Percentiles rank a stretch among this genome's conserved stretches.
Evolutionary conservation across 2,329 filamentous ascomycete genomes (phyloP).

Genomic region (Mariannaea elegans): DNA sequence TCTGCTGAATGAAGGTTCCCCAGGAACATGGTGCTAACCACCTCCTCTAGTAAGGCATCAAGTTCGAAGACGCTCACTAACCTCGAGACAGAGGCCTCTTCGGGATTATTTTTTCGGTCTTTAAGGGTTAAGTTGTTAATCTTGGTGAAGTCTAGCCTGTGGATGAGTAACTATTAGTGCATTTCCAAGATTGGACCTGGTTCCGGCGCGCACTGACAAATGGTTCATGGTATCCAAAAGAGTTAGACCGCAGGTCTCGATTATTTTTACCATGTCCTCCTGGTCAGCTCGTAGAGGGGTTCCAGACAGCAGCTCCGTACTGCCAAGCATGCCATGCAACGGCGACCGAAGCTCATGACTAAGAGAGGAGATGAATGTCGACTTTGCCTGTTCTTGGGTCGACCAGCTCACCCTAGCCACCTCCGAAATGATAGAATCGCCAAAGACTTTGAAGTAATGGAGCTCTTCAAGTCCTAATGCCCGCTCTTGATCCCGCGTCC

Average conservation of each 20-base stretch:
- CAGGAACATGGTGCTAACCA: too few species aligned
- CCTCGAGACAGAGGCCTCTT: too few species aligned
- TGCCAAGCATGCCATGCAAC: conserved; percentile 67
- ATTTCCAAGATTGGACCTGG: too few species aligned
- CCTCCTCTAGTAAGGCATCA: conserved; percentile 1
- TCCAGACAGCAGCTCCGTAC: conserved; percentile 62
- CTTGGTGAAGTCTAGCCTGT: conserved; percentile 64
- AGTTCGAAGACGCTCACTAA: conserved; percentile 28
- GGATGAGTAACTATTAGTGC: too few species aligned
- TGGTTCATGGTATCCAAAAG: conserved; percentile 64
- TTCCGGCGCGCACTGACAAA: too few species aligned
- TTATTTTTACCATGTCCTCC: conserved; percentile 56
- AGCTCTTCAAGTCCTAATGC: conserved; percentile 59
- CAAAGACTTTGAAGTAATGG: conserved; percentile 60
- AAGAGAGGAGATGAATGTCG: conserved; percentile 67
- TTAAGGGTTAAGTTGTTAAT: conserved; percentile 57
- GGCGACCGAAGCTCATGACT: conserved; percentile 70
- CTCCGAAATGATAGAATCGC: conserved; percentile 65
- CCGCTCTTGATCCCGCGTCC: conserved; percentile 54
- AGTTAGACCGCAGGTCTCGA: conserved; percentile 60
- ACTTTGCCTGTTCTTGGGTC: conserved; percentile 58
- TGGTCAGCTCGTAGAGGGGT: conserved; percentile 58
- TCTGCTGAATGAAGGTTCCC: too few species aligned
- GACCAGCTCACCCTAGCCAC: conserved; percentile 55
- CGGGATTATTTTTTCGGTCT: too few species aligned